Percentiles rank a stretch among this genome's conserved stretches.
Conservation (phyloP, 164 flowering plant species). For the Dillenia suffruticosa region DNA sequence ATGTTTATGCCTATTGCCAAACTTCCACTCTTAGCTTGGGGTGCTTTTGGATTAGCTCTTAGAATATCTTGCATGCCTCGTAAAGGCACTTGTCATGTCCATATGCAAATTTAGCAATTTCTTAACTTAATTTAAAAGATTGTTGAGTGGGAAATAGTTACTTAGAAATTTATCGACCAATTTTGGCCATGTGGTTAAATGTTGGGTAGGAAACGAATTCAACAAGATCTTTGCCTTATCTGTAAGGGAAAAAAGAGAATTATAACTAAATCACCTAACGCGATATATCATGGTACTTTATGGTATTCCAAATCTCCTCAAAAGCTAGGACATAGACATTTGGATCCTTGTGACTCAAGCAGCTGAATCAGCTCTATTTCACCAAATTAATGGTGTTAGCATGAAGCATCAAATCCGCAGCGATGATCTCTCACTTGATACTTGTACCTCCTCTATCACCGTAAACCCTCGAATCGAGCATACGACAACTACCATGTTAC, state of each 20-base stretch:
- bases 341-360: too few relatives aligned
- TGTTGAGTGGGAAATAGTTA: too few relatives aligned
- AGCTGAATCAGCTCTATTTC: too few relatives aligned
- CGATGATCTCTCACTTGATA: too few relatives aligned
- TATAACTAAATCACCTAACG: neutral
- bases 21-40: neutral
- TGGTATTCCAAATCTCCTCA: too few relatives aligned
- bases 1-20: neutral
- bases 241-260: neutral
- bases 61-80: conserved; percentile 4
- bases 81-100: neutral
- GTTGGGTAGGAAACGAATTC: neutral
- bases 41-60: neutral
- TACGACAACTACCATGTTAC: too few relatives aligned
- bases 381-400: too few relatives aligned
- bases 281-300: too few relatives aligned
- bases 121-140: conserved; percentile 1
- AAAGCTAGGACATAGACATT: too few relatives aligned
- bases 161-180: neutral
- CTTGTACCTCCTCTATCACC: too few relatives aligned
- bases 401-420: too few relatives aligned
- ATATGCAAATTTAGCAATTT: neutral
- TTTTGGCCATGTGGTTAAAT: neutral
- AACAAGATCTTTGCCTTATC: conserved; percentile 1
- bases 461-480: too few relatives aligned